phyloP scores from a whole-genome alignment of 495 filamentous ascomycete species.

The Penicillium pancosmium region DNA sequence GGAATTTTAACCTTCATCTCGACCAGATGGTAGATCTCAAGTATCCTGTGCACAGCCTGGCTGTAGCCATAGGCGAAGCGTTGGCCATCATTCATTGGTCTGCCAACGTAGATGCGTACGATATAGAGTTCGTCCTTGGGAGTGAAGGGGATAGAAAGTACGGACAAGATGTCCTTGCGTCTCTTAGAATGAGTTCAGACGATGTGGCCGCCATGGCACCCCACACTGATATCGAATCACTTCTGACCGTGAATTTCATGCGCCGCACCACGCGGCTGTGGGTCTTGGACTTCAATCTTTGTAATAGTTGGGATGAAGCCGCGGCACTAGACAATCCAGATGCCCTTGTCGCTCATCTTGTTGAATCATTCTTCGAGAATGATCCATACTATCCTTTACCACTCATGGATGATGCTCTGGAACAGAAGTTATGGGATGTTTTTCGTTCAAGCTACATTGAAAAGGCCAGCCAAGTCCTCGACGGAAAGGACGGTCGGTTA shows the following conservation, averaged over 20 bases:
- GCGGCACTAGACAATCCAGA: slow-evolving; percentile 14
- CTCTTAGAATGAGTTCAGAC: not conserved
- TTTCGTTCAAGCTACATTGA: slow-evolving; percentile 20
- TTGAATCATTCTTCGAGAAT: slow-evolving; percentile 37
- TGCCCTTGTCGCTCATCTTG: slow-evolving; percentile 20
- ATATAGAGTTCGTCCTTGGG: slow-evolving; percentile 52
- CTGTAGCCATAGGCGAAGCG: slow-evolving; percentile 39
- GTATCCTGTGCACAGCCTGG: slow-evolving; percentile 27
- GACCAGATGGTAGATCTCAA: slow-evolving; percentile 40
- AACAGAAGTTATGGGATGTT: slow-evolving; percentile 35
- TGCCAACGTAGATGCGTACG: slow-evolving; percentile 39
- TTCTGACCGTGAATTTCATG: slow-evolving; percentile 2
- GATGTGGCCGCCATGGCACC: not conserved
- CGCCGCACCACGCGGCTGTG: slow-evolving; percentile 22
- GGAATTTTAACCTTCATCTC: slow-evolving; percentile 45
- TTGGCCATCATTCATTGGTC: slow-evolving; percentile 44
- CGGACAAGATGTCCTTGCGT: not conserved
- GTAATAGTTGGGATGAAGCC: slow-evolving; percentile 32
- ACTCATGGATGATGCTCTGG: slow-evolving; percentile 12
- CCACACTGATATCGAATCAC: slow-evolving; percentile 7
- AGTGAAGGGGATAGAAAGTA: slow-evolving; percentile 4
- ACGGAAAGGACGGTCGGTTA: slow-evolving; percentile 6
- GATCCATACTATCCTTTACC: slow-evolving; percentile 49
- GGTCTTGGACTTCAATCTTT: slow-evolving; percentile 47
- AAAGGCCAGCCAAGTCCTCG: not conserved